phyloP scores from a whole-genome alignment of 2,329 filamentous ascomycete species.

The Aspergillus fijiensis region DNA sequence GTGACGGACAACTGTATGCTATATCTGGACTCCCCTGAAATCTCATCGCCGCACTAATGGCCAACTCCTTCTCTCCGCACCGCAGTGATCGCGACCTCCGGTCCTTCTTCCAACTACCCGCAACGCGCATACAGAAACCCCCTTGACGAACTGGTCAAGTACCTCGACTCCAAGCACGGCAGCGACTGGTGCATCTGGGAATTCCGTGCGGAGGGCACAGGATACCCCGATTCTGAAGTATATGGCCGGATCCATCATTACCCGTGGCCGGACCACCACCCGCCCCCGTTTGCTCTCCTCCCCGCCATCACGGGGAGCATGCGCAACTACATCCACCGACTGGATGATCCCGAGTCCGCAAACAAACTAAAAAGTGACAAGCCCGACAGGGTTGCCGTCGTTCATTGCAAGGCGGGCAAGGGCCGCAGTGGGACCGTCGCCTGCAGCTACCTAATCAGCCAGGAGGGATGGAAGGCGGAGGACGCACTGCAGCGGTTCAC shows the following conservation, averaged over 20 bases:
- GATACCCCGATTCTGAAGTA: slow-evolving; percentile 88
- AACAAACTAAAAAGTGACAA: not conserved
- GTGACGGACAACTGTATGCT: slow-evolving; percentile 70
- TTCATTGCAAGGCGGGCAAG: slow-evolving; percentile 97
- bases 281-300: slow-evolving; percentile 85
- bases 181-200: slow-evolving; percentile 95
- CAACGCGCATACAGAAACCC: slow-evolving; percentile 93
- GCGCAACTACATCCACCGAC: slow-evolving; percentile 73
- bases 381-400: slow-evolving; percentile 67
- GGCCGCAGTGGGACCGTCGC: slow-evolving; percentile 85
- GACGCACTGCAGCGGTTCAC: slow-evolving; percentile 71
- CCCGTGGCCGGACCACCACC: slow-evolving; percentile 96
- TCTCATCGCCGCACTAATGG: not conserved
- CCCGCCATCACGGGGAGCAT: slow-evolving; percentile 89
- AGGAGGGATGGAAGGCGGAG: slow-evolving; percentile 69
- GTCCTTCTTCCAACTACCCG: slow-evolving; percentile 84
- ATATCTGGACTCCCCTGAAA: not conserved
- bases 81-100: slow-evolving; percentile 69
- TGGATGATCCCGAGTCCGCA: slow-evolving; percentile 22
- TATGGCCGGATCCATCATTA: slow-evolving; percentile 85
- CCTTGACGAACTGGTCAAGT: slow-evolving; percentile 79
- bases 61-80: not conserved
- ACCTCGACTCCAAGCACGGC: slow-evolving; percentile 81
- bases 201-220: slow-evolving; percentile 93
- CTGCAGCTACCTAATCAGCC: slow-evolving; percentile 85